A percentile compares a stretch with the other conserved stretches of the same genome.
Evolutionary conservation across 768 basidiomycete species (phyloP).

Genomic region (Lactarius hatsudake): DNA sequence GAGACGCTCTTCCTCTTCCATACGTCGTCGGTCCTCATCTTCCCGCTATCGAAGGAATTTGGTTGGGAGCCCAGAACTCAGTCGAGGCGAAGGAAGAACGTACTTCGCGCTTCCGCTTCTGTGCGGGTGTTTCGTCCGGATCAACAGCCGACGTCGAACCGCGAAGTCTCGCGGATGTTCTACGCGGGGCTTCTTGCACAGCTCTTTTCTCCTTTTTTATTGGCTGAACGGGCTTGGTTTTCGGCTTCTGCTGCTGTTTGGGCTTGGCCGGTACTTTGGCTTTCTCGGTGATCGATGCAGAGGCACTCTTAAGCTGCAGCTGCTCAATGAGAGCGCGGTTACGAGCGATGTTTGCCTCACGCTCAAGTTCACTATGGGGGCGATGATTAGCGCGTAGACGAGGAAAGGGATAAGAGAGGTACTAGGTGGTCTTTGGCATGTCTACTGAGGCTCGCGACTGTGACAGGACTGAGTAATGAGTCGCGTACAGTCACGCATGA

Average conservation of each 20-base stretch:
- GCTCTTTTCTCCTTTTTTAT: slow-evolving; percentile 50
- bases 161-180: slow-evolving; percentile 65
- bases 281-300: slow-evolving; percentile 45
- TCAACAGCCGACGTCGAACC: slow-evolving; percentile 41
- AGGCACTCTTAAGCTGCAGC: slow-evolving; percentile 62
- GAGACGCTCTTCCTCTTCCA: slow-evolving; percentile 60
- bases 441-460: background rate
- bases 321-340: slow-evolving; percentile 73
- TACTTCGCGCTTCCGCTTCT: slow-evolving; percentile 68
- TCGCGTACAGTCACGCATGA: slow-evolving; percentile 17
- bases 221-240: slow-evolving; percentile 62
- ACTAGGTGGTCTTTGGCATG: slow-evolving; percentile 29
- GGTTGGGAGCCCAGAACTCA: background rate
- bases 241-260: slow-evolving; percentile 35
- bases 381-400: background rate
- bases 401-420: background rate
- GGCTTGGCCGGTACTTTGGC: slow-evolving; percentile 32
- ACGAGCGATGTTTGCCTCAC: slow-evolving; percentile 78
- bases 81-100: slow-evolving; percentile 16
- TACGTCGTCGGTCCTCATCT: slow-evolving; percentile 45
- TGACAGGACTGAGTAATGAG: background rate
- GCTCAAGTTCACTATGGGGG: slow-evolving; percentile 56
- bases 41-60: slow-evolving; percentile 40
- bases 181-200: slow-evolving; percentile 46
- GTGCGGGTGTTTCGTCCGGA: slow-evolving; percentile 61